These are phyloP conservation scores for Tagetes patula DNA, from an alignment of 129 eudicot species.

Conservation along the genomic window DNA sequence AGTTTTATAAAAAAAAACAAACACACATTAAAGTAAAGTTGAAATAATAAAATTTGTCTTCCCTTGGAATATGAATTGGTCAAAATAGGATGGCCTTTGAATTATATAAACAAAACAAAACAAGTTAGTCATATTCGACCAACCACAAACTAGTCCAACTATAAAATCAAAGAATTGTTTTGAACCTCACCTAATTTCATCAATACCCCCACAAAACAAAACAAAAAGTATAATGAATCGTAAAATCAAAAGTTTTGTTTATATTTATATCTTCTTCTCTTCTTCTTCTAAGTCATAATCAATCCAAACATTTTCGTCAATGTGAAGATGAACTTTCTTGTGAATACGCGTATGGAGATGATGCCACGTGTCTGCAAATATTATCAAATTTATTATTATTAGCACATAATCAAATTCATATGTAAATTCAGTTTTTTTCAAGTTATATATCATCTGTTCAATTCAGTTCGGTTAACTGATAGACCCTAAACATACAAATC, in stretches of 20 bases:
- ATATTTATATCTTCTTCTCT: slow-evolving; percentile 5
- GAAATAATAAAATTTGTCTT: background rate
- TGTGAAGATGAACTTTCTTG: slow-evolving; percentile 28
- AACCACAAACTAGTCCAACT: background rate
- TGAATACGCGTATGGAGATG: slow-evolving; percentile 38
- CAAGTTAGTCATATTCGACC: slow-evolving; percentile 13
- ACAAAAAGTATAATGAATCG: background rate
- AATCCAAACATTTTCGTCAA: background rate
- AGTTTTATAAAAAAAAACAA: background rate
- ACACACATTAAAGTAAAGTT: background rate
- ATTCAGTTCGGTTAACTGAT: too few relatives aligned
- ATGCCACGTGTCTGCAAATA: slow-evolving; percentile 31
- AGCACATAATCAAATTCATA: too few relatives aligned
- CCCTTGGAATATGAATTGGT: background rate
- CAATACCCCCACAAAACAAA: background rate
- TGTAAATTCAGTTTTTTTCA: too few relatives aligned
- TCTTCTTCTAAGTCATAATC: background rate
- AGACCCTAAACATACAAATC: too few relatives aligned
- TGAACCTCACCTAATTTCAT: background rate
- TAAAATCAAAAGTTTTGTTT: slow-evolving; percentile 14
- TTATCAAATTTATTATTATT: background rate
- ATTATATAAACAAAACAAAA: background rate
- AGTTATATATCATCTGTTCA: too few relatives aligned
- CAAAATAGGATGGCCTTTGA: background rate
- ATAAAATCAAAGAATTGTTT: background rate